phyloP scores from a whole-genome alignment of 768 basidiomycete species.

The Sarcodon aspratus region DNA sequence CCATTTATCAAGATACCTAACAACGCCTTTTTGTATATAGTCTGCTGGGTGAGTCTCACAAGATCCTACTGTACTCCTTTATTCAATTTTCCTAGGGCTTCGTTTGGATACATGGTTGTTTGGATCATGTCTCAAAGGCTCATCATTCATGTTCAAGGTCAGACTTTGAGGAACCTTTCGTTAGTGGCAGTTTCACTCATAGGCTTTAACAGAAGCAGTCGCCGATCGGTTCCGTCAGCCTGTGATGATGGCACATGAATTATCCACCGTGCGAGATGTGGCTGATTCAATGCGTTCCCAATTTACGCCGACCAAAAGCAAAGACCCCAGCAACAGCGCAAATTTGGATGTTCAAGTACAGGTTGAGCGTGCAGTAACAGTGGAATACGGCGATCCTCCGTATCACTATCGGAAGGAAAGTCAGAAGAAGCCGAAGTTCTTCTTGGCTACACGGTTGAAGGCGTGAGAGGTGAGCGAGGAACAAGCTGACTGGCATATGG shows the following conservation, averaged over 20 bases:
- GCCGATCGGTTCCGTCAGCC: conserved; percentile 8
- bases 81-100: conserved; percentile 9
- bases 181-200: neutral
- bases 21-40: conserved; percentile 3
- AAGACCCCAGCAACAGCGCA: neutral
- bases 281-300: conserved; percentile 11
- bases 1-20: neutral
- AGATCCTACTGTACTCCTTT: neutral
- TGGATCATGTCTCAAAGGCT: conserved; percentile 26
- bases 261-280: conserved; percentile 7
- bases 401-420: neutral
- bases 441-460: neutral
- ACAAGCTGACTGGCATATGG: too few relatives aligned
- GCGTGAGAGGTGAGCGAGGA: too few relatives aligned
- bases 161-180: conserved; percentile 1
- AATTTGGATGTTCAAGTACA: conserved; percentile 10
- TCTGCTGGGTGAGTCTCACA: conserved; percentile 11
- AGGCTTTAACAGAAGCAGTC: conserved; percentile 8
- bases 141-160: conserved; percentile 21
- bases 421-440: too few relatives aligned
- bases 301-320: conserved; percentile 2
- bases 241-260: conserved; percentile 6
- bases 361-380: conserved; percentile 12
- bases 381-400: conserved; percentile 8
- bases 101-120: conserved; percentile 21